These are phyloP conservation scores for Gossypium herbaceum DNA, from an alignment of 345 rosid genomes.

Conservation along the genomic window DNA sequence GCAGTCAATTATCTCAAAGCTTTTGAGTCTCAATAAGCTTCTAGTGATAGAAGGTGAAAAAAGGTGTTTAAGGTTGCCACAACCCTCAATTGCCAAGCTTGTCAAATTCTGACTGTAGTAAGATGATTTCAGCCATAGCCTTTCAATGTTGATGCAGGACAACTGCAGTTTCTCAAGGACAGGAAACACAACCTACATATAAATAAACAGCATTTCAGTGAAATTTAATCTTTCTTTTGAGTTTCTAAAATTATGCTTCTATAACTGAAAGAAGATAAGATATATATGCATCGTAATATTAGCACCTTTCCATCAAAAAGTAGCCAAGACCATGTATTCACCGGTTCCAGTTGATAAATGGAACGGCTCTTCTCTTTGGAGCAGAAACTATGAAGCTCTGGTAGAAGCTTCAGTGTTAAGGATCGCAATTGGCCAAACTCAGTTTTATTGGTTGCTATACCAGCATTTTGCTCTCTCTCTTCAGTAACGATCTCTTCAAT, in stretches of 20 bases:
- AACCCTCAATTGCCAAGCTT: slow-evolving; percentile 8
- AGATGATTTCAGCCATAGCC: slow-evolving; percentile 3
- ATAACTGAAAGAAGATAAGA: not conserved
- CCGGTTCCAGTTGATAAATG: not conserved
- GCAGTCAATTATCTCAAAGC: not conserved
- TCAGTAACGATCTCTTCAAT: slow-evolving; percentile 17
- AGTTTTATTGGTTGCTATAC: not conserved
- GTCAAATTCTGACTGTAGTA: not conserved
- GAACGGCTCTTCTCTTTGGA: not conserved
- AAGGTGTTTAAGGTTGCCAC: slow-evolving; percentile 1
- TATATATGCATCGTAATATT: not conserved
- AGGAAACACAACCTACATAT: not conserved
- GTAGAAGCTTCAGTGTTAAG: slow-evolving; percentile 18
- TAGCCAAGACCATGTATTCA: not conserved
- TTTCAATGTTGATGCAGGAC: not conserved
- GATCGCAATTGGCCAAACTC: slow-evolving; percentile 6
- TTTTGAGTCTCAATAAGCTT: not conserved
- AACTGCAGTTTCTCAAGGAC: not conserved
- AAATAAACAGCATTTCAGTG: not conserved
- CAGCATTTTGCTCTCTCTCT: not conserved
- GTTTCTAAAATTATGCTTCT: not conserved
- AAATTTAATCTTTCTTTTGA: not conserved
- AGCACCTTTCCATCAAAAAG: slow-evolving; percentile 13
- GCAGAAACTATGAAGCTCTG: slow-evolving; percentile 15
- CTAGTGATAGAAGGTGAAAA: slow-evolving; percentile 1